Conservation (phyloP, 2,329 filamentous ascomycete genomes). For the Epicoccum sorghinum region DNA sequence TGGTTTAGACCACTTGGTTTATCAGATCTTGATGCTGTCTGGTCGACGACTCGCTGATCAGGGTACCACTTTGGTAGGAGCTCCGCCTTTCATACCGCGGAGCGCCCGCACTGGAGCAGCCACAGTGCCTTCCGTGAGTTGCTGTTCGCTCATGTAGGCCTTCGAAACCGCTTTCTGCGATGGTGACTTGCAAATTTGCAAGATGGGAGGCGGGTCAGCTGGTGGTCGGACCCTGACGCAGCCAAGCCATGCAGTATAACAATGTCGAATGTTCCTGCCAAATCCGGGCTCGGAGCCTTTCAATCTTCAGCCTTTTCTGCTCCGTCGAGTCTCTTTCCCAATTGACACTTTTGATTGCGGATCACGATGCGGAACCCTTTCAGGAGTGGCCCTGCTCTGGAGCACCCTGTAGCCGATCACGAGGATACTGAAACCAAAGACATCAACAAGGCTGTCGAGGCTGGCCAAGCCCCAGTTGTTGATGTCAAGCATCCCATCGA, state of each 20-base stretch:
- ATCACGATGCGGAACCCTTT: slow-evolving; percentile 9
- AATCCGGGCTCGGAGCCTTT: background rate
- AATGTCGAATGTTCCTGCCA: background rate
- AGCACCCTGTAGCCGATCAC: slow-evolving; percentile 2
- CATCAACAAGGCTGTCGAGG: slow-evolving; percentile 17
- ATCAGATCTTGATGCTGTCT: slow-evolving; percentile 6
- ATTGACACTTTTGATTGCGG: background rate
- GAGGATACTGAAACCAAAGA: slow-evolving; percentile 10
- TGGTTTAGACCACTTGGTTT: background rate
- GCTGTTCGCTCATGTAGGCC: slow-evolving; percentile 5
- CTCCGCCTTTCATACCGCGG: background rate
- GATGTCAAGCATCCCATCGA: slow-evolving; percentile 16
- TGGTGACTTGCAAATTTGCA: slow-evolving; percentile 5
- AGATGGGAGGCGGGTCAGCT: background rate
- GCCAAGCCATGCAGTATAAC: slow-evolving; percentile 5
- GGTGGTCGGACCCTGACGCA: slow-evolving; percentile 1
- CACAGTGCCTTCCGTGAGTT: background rate
- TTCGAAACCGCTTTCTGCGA: background rate
- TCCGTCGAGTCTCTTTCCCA: background rate
- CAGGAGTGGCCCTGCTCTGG: background rate
- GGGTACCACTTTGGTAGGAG: background rate
- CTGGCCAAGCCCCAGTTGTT: slow-evolving; percentile 14
- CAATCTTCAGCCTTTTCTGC: background rate
- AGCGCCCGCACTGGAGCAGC: slow-evolving; percentile 3
- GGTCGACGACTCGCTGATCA: slow-evolving; percentile 1